phyloP scores from a whole-genome alignment of 495 filamentous ascomycete species.

The Podospora sp. region DNA sequence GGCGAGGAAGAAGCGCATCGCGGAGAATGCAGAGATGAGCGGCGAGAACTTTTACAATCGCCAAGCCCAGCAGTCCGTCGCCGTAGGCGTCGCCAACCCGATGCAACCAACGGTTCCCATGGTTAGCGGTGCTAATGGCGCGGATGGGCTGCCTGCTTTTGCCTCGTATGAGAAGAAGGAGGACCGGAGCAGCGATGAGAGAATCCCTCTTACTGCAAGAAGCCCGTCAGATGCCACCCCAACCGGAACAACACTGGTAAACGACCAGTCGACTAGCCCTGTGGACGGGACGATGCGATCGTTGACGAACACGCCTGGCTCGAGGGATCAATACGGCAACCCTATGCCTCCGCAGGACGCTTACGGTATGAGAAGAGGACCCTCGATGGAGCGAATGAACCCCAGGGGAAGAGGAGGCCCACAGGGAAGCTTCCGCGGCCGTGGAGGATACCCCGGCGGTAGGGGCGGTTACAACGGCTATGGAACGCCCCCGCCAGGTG shows the following conservation, averaged over 20 bases:
- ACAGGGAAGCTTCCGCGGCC: constrained; percentile 55
- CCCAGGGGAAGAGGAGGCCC: constrained; percentile 54
- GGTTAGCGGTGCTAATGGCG: constrained; percentile 52
- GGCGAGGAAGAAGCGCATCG: constrained; percentile 87
- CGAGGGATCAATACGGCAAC: constrained; percentile 71
- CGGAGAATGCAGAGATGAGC: constrained; percentile 93
- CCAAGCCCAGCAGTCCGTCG: constrained; percentile 56
- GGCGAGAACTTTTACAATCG: constrained; percentile 87
- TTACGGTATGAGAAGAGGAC: constrained; percentile 59
- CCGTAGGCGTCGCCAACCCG: constrained; percentile 42
- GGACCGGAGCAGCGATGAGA: constrained; percentile 70
- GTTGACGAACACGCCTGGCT: constrained; percentile 38
- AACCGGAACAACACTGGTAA: constrained; percentile 32
- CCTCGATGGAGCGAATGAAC: constrained; percentile 64
- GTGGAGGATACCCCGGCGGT: constrained; percentile 52
- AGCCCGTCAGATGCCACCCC: constrained; percentile 57
- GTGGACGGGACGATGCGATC: constrained; percentile 36
- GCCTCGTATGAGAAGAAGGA: constrained; percentile 74
- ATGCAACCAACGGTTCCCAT: constrained; percentile 58
- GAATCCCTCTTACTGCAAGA: constrained; percentile 74
- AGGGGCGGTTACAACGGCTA: constrained; percentile 45
- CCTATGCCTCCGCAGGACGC: constrained; percentile 53
- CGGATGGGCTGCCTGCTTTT: constrained; percentile 70
- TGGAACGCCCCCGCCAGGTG: constrained; percentile 34
- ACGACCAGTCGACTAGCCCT: constrained; percentile 40